Base-by-base conservation (phyloP, 345 rosid species). In the Eucalyptus caleyi region DNA sequence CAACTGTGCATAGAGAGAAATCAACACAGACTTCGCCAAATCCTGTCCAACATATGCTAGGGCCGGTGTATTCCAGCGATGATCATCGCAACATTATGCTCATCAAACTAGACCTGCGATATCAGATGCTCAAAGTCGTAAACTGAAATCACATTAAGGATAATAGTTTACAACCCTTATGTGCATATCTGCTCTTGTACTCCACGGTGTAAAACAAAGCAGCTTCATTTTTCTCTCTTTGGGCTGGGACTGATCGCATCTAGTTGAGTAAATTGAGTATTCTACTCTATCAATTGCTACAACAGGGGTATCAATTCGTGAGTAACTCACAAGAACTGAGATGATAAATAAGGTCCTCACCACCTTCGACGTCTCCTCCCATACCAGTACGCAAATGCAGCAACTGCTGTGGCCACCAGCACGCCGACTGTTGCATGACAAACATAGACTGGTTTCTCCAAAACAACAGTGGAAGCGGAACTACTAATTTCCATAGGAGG, bases 371-470 rank as follows among this genome's bases (percentile, higher is more conserved):
- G 97, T 89, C 95, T 95, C 93, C 95, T 95, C 12, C 98, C 98
- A 7, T 97, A 97, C 98, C 98, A 98, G 91, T 93, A 96, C 15
- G 97, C 99, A 86, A 98, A 96, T 65, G 94, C 97, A 89, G 99
- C 96, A 6, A 98, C 87, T 5, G 99, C 96, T 60, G 97, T 97
- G 37, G 99, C 98, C 81, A 97, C 59, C 87, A 96, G 26, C 13
- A 97, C 97, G 32, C 98, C 96, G 5, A 95, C 97, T 8, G 97
- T 92, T 1, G 97, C 97, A 26, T 96, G 98, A 96, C 96, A 95
- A 45, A 92, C 91, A 42, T 92, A 90, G 87, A 96, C 27, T 2
- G 96, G 93, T 81, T 87, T 96, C 92, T 95, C 95, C 87, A 94
- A 82, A 50, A 87, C 92, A 77, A 95, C 92, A 90, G 91, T 90